A percentile compares a stretch with the other conserved stretches of the same genome.
Conservation (phyloP, 1,139 yeast genomes). For the Sugiyamaella castrensis region DNA sequence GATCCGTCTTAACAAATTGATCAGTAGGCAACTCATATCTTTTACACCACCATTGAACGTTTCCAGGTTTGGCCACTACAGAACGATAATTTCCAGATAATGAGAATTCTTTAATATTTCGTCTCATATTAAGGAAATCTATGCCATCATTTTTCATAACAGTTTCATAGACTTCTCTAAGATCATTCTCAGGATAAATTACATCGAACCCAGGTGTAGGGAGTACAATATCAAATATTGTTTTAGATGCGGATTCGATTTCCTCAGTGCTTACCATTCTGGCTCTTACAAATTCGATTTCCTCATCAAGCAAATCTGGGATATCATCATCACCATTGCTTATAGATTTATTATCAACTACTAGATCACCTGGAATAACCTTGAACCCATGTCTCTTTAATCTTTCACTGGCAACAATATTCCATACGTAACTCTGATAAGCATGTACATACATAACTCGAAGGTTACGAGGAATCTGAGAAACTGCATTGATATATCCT, state of each 20-base stretch:
- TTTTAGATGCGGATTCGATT: constrained; percentile 52
- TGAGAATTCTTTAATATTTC: constrained; percentile 85
- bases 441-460: constrained; percentile 97
- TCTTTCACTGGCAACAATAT: constrained; percentile 75
- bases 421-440: constrained; percentile 96
- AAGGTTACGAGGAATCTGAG: constrained; percentile 88
- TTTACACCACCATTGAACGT: constrained; percentile 61
- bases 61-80: constrained; percentile 64
- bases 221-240: constrained; percentile 79
- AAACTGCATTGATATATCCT: constrained; percentile 70
- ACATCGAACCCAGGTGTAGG: constrained; percentile 96
- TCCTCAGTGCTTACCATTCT: constrained; percentile 73
- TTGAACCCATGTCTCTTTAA: constrained; percentile 65
- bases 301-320: constrained; percentile 56
- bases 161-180: constrained; percentile 62
- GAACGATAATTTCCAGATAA: constrained; percentile 86
- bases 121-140: constrained; percentile 79
- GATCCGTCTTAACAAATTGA: constrained; percentile 77
- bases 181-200: constrained; percentile 69
- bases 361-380: constrained; percentile 81
- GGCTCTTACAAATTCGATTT: constrained; percentile 59
- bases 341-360: constrained; percentile 42
- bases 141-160: constrained; percentile 78
- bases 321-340: constrained; percentile 42
- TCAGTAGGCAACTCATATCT: constrained; percentile 61